Evolutionary conservation across 495 filamentous ascomycete species (phyloP).

Genomic region (Aspergillus homomorphus): DNA sequence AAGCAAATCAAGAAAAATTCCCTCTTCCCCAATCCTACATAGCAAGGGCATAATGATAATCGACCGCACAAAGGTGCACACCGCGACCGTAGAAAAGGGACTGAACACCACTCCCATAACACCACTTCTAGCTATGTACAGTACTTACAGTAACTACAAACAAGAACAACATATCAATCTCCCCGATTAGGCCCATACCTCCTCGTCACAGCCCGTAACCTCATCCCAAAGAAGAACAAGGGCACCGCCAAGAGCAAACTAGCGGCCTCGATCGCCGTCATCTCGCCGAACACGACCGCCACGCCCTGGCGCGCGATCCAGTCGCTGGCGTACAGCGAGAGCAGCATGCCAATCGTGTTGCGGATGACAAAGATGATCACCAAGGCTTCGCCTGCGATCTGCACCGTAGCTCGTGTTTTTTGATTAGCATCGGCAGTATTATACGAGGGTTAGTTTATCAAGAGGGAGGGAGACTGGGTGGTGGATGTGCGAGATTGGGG

Average conservation of each 20-base stretch:
- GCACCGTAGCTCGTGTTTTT: neutral
- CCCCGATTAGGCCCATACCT: conserved; percentile 24
- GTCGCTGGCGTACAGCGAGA: conserved; percentile 28
- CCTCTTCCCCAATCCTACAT: too few species aligned
- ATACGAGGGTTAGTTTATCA: too few species aligned
- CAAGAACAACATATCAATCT: neutral
- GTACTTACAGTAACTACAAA: too few species aligned
- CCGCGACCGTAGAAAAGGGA: too few species aligned
- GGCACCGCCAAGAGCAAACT: conserved; percentile 28
- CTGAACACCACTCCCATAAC: too few species aligned
- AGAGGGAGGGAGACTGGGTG: too few species aligned
- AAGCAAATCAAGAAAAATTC: too few species aligned
- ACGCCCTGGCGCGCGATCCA: conserved; percentile 31
- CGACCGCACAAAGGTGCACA: too few species aligned
- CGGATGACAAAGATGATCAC: conserved; percentile 35
- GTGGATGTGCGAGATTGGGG: too few species aligned
- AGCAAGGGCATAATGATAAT: too few species aligned
- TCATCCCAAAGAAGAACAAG: conserved; percentile 24
- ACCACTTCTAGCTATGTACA: too few species aligned
- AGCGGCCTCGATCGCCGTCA: conserved; percentile 29
- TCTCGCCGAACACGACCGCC: conserved; percentile 30
- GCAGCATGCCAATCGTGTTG: conserved; percentile 34
- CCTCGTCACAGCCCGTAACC: conserved; percentile 19
- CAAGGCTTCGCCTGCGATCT: conserved; percentile 30
- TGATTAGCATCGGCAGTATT: neutral